Evolutionary conservation across 768 basidiomycete genomes (phyloP), one percentile per base, ranked within the genome.

Genomic region (Lactarius quietus): DNA sequence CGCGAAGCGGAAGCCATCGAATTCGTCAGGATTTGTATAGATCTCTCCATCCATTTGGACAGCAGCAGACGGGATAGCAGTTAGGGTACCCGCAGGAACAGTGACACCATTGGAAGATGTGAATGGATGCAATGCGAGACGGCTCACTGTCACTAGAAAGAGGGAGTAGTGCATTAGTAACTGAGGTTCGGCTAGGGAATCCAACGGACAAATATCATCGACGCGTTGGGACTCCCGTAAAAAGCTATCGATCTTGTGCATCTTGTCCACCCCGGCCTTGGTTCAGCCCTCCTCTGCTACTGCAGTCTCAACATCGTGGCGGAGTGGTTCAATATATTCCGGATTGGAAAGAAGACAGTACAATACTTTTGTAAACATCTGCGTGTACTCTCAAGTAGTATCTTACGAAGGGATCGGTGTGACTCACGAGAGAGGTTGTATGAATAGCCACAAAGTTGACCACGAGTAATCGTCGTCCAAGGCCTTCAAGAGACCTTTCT

Each of bases 1-100:
- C 28, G 74, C 63, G 69, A 82, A 83, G 18, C 81, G 74, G 61
- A 78, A 79, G 1, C 79, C 75, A 33, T 80, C 73, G 38, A 82
- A 82, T 48, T 33, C 61, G 7, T 73, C 69, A 0, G 84, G 73
- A 59, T 81, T 75, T n/a, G 73, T 63, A 68, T 84, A 86, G 26
- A 74, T 70, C 20, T 72, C 73, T 23, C 73, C 74, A 64, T 84
- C 79, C 20, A 72, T 72, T 63, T 80, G 78, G 71, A 78, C 73
- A n/a, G 75, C 66, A 26, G 66, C 59, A 6, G 73, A 62, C 17
- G 76, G 76, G 8, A 76, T 72, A 14, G 73, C 70, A 20, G 81
- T 69, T 31, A 74, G 72, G 23, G 76, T 76, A 61, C 82, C 82
- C 4, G 68, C 69, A 20, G 81, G 80, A 54, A 78, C 66, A 35